A percentile compares a stretch with the other conserved stretches of the same genome.
Conservation (phyloP, 2,329 filamentous ascomycete genomes). For the Neonectria hederae region DNA sequence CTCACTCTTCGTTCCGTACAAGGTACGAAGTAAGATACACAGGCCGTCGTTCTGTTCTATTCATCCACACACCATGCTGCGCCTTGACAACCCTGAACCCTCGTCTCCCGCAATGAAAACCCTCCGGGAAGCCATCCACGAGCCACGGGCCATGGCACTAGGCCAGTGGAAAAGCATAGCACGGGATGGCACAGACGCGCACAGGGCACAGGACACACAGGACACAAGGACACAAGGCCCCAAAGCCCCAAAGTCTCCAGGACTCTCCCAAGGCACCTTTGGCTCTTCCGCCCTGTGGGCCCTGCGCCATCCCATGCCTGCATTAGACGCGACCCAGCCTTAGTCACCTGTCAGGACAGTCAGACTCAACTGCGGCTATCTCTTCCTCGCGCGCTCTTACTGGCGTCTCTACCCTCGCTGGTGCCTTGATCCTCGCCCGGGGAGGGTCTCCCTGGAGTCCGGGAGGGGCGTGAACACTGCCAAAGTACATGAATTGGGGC, state of each 20-base stretch:
- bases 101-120: constrained; percentile 33
- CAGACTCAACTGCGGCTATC: constrained; percentile 45
- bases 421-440: constrained; percentile 42
- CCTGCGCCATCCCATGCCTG: constrained; percentile 43
- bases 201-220: constrained; percentile 26
- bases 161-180: constrained; percentile 17
- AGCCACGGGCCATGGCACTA: not conserved
- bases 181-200: constrained; percentile 31
- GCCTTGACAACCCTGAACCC: constrained; percentile 40
- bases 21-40: constrained; percentile 19
- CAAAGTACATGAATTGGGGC: constrained; percentile 27
- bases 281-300: constrained; percentile 34
- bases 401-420: constrained; percentile 44
- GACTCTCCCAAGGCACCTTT: constrained; percentile 45
- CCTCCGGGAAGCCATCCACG: constrained; percentile 26
- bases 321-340: constrained; percentile 42
- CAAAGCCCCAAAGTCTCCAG: constrained; percentile 36
- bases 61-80: constrained; percentile 40
- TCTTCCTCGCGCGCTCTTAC: constrained; percentile 39
- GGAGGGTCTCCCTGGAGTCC: constrained; percentile 20
- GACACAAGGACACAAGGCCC: constrained; percentile 30
- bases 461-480: constrained; percentile 21
- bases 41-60: constrained; percentile 28
- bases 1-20: constrained; percentile 14
- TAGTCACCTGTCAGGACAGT: constrained; percentile 47